Evolutionary conservation across 805 yeast species (phyloP).

Genomic region (Wickerhamomyces rabaulensis): DNA sequence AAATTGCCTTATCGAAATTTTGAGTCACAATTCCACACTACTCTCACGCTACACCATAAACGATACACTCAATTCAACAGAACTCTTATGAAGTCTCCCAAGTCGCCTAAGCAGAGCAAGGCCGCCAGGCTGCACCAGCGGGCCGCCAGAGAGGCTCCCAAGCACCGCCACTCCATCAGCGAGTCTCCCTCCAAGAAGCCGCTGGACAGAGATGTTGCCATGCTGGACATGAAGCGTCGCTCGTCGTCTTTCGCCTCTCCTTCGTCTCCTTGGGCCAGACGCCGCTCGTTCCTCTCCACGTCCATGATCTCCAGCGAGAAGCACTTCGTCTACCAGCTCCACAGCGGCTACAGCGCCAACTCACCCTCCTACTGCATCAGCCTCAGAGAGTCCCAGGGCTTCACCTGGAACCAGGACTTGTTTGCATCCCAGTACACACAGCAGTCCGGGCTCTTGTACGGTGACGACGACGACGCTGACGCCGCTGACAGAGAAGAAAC

Average conservation of each 20-base stretch:
- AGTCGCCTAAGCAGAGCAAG: neutral
- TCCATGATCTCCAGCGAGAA: constrained; percentile 54
- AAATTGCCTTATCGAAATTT: neutral
- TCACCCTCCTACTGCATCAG: constrained; percentile 35
- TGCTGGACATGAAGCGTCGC: constrained; percentile 2
- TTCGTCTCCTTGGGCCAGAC: constrained; percentile 45
- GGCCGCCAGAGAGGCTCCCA: neutral
- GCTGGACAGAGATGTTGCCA: neutral
- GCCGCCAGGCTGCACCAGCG: neutral
- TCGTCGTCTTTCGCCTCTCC: constrained; percentile 23
- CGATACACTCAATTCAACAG: too few relatives aligned
- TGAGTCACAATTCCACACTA: neutral
- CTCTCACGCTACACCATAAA: too few relatives aligned
- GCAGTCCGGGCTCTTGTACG: constrained; percentile 33
- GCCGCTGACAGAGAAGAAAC: constrained; percentile 1
- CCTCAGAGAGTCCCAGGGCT: constrained; percentile 65
- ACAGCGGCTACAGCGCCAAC: neutral
- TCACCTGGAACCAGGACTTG: constrained; percentile 69
- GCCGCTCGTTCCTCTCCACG: constrained; percentile 52
- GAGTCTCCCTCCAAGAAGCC: neutral
- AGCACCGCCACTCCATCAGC: neutral
- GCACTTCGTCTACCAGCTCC: constrained; percentile 45
- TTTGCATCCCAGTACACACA: constrained; percentile 73
- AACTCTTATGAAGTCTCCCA: neutral
- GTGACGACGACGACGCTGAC: constrained; percentile 20